Evolutionary conservation across 2,329 filamentous ascomycete species (phyloP), one percentile per base, ranked within the genome.

Genomic region (Sarocladium strictum): DNA sequence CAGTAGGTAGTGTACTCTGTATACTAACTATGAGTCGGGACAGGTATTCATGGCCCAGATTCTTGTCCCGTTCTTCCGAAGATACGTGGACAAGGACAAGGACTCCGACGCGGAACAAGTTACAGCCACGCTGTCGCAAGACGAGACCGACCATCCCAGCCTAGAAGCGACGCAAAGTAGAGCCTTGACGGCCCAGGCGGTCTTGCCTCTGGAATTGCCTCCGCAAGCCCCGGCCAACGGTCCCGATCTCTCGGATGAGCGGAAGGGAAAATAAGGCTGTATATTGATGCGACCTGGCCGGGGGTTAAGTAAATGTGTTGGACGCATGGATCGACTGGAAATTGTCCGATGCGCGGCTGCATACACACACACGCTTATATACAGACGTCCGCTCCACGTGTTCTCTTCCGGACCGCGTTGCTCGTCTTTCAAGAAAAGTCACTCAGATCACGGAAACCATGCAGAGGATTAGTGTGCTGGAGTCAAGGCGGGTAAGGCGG

Each of bases 11-110:
- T 32, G 29, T 7, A 32, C 29, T 6, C 29, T 6, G 29, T 24
- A 26, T 38, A n/a, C 3, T 5, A 2, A 40, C 29, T 26, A 3
- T 9, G 12, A 17, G 27, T 17, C 27, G 4, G 21, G 29, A 45
- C 7, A 63, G 62, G 68, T 76, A 0, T 76, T 76, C 14, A 65
- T 76, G 58, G 74, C 74, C 1, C 74, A 77, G 57, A 64, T 69
- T 11, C 56, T 76, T 9, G 74, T 76, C 0, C 73, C 74, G 47
- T 67, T 76, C 47, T 79, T 80, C 61, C 72, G 66, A 57, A 70
- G 72, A 67, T 78, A 76, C 58, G 59, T 78, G 40, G 54, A 62
- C 5, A 54, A 59, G 24, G 61, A 60, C 2, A 51, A 35, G 15
- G 27, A 15, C 12, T n/a, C 47, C 19, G 47, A 33, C 27, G 15